Percentiles rank a stretch among this genome's conserved stretches.
Conservation (phyloP, 306 rosid genomes). For the Fagus sylvatica region DNA sequence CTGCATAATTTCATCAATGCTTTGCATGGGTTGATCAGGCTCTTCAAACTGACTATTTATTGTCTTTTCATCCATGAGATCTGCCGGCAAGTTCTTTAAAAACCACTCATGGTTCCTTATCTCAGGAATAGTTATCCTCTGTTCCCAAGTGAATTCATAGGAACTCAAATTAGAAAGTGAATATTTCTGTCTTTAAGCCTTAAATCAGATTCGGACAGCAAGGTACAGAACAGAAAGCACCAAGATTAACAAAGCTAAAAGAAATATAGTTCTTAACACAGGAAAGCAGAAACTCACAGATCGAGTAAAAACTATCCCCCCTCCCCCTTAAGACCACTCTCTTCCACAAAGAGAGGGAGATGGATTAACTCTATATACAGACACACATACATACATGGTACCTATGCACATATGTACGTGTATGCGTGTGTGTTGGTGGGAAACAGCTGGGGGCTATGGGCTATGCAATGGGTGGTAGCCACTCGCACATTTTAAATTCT, state of each 20-base stretch:
- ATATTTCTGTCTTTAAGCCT: slow-evolving; percentile 4
- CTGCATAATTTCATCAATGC: slow-evolving; percentile 85
- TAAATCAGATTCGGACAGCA: slow-evolving; percentile 7
- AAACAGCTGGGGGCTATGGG: too few relatives aligned
- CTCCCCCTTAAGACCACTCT: too few relatives aligned
- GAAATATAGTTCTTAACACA: too few relatives aligned
- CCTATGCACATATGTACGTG: too few relatives aligned
- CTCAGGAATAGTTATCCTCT: slow-evolving; percentile 92
- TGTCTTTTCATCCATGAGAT: slow-evolving; percentile 63
- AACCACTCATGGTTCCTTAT: slow-evolving; percentile 93
- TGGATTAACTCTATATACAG: too few relatives aligned
- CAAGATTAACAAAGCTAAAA: neutral
- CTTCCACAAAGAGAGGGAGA: too few relatives aligned
- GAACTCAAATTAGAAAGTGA: slow-evolving; percentile 23
- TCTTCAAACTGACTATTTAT: slow-evolving; percentile 61
- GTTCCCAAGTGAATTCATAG: slow-evolving; percentile 23
- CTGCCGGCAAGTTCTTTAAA: slow-evolving; percentile 83
- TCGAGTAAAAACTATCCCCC: too few relatives aligned
- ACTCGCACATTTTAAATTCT: too few relatives aligned
- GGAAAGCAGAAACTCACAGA: neutral
- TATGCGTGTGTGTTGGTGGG: too few relatives aligned
- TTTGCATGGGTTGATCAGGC: slow-evolving; percentile 89
- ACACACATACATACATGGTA: too few relatives aligned
- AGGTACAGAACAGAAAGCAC: neutral
- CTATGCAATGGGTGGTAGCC: too few relatives aligned